Evolutionary conservation across 2,329 filamentous ascomycete species (phyloP).

Genomic region (Epichloe glyceriae): DNA sequence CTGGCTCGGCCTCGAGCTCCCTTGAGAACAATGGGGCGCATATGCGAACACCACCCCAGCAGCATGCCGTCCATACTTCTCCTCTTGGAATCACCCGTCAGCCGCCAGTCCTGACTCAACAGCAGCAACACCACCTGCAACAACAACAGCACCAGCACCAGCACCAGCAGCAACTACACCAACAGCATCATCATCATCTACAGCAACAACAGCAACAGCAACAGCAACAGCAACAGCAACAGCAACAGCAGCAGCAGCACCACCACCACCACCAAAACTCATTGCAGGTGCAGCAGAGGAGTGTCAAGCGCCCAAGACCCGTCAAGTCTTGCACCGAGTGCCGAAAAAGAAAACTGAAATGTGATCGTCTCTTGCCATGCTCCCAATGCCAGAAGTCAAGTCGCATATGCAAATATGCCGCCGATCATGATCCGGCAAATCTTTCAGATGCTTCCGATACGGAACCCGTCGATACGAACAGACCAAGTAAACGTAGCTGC

Average conservation of each 20-base stretch:
- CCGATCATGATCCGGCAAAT: constrained; percentile 33
- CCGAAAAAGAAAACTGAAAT: constrained; percentile 43
- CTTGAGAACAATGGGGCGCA: constrained; percentile 5
- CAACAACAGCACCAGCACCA: constrained; percentile 9
- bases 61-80: constrained; percentile 4
- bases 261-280: constrained; percentile 9
- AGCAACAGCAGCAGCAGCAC: constrained; percentile 7
- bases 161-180: constrained; percentile 14
- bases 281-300: constrained; percentile 23
- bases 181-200: too few relatives aligned
- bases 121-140: constrained; percentile 13
- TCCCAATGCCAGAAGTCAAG: constrained; percentile 46
- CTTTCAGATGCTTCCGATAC: constrained; percentile 37
- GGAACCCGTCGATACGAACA: constrained; percentile 19
- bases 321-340: constrained; percentile 46
- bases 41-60: constrained; percentile 8
- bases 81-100: constrained; percentile 7
- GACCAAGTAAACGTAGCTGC: constrained; percentile 28
- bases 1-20: constrained; percentile 2
- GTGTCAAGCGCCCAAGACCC: constrained; percentile 39
- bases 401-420: constrained; percentile 38
- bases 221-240: constrained; percentile 15
- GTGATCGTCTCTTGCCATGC: constrained; percentile 42
- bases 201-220: constrained; percentile 16
- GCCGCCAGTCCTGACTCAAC: constrained; percentile 13